Base-by-base conservation (phyloP, 129 eudicot species). In the Deinandra increscens region DNA sequence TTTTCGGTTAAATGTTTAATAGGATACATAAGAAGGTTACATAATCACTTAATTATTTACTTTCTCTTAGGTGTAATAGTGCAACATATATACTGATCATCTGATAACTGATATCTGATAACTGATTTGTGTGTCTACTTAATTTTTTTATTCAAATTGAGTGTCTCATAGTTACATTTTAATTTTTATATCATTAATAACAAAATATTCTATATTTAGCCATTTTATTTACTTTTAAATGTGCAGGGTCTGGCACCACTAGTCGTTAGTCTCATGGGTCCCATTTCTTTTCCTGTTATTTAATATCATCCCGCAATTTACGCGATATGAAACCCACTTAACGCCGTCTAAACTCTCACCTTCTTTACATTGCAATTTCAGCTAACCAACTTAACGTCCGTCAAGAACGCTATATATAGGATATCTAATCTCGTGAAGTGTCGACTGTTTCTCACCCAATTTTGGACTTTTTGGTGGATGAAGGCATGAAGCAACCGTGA, bases 191-290 rank as follows among this genome's bases (percentile, higher is more conserved):
- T n/a, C n/a, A n/a, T n/a, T n/a, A n/a, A n/a, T n/a, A n/a, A n/a
- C n/a, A n/a, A n/a, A n/a, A n/a, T n/a, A n/a, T n/a, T n/a, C n/a
- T n/a, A n/a, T 75, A 56, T 66, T 75, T 61, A 14, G 51, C 1
- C 39, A 49, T 62, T 37, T 49, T 56, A 56, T 23, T 29, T 68
- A 68, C 64, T 58, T 58, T 76, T 46, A 61, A 69, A 17, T 37
- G 3, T 36, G 63, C 70, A 48, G 70, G 59, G n/a, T 37, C 38
- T 59, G 66, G 45, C 56, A 76, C 56, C 58, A 68, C 70, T 76
- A 76, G 80, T 75, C 80, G 80, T 76, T 76, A 68, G 64, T 76
- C 15, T 1, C 9, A n/a, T 22, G 69, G 80, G 80, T 60, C 80
- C 80, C 80, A 76, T 18, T 46, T 46, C 4, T 46, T 56, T 64